Evolutionary conservation across 148 eudicot species (phyloP).

Genomic region (Mesembryanthemum crystallinum): DNA sequence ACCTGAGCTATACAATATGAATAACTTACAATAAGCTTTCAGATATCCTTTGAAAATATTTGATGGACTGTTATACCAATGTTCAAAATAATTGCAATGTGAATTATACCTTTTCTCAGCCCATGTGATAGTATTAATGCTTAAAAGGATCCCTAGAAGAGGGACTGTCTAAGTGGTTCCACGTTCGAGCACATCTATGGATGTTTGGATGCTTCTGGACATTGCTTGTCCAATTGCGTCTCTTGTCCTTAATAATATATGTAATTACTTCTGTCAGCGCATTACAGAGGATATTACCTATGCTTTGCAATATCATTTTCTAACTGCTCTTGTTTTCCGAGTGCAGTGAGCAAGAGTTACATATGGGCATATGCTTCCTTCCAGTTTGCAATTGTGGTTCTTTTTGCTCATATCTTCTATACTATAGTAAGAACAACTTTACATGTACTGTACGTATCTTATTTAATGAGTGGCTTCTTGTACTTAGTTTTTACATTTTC

Average conservation of each 20-base stretch:
- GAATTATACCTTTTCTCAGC: not conserved
- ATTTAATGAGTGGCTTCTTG: constrained; percentile 1
- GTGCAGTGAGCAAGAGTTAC: constrained; percentile 34
- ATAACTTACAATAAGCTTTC: too few relatives aligned
- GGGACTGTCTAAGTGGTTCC: too few relatives aligned
- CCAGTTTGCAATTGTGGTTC: constrained; percentile 38
- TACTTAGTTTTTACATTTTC: not conserved
- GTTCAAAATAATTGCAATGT: too few relatives aligned
- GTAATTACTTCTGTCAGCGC: not conserved
- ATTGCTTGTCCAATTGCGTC: too few relatives aligned
- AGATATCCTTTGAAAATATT: too few relatives aligned
- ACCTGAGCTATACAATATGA: too few relatives aligned
- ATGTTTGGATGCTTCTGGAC: not conserved
- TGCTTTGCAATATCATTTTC: not conserved
- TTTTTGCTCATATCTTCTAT: constrained; percentile 36
- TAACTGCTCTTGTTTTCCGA: constrained; percentile 1
- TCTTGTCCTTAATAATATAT: not conserved
- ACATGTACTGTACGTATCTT: not conserved
- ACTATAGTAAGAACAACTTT: constrained; percentile 25
- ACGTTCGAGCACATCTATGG: not conserved
- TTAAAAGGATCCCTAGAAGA: not conserved
- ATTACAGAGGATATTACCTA: not conserved
- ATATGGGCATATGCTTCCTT: constrained; percentile 40
- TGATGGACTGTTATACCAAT: too few relatives aligned
- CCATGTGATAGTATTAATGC: not conserved